phyloP scores from a whole-genome alignment of 306 rosid species.

The Prinsepia uniflora region DNA sequence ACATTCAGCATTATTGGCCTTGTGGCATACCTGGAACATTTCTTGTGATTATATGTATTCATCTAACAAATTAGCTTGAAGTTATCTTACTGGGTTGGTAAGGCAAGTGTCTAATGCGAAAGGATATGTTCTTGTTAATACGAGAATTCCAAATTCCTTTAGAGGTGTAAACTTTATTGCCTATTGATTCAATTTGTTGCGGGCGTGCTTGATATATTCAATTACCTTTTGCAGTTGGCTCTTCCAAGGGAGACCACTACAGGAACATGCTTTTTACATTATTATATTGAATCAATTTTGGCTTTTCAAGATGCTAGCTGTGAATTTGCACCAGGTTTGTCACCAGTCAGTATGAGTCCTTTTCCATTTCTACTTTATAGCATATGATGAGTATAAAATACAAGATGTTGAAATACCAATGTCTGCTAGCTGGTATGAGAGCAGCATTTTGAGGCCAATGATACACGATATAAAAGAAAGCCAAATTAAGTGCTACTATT shows the following conservation, averaged over 20 bases:
- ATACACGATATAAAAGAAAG: background rate
- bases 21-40: background rate
- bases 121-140: background rate
- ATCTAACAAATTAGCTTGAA: background rate
- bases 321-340: conserved; percentile 51
- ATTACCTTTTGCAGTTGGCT: conserved; percentile 64
- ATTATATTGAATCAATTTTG: conserved; percentile 72
- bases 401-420: background rate
- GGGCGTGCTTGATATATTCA: conserved; percentile 14
- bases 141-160: background rate
- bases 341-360: background rate
- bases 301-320: conserved; percentile 88
- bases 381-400: background rate
- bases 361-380: background rate
- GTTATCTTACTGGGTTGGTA: background rate
- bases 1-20: background rate
- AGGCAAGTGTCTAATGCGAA: conserved; percentile 3
- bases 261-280: conserved; percentile 65
- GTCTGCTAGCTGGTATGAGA: background rate
- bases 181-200: conserved; percentile 18
- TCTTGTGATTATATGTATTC: background rate
- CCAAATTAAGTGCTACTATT: background rate
- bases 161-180: background rate
- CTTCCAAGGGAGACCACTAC: conserved; percentile 88
- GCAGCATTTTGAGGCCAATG: background rate